Conservation (phyloP, 169 alveolate genomes). For the Plasmodium adleri region DNA sequence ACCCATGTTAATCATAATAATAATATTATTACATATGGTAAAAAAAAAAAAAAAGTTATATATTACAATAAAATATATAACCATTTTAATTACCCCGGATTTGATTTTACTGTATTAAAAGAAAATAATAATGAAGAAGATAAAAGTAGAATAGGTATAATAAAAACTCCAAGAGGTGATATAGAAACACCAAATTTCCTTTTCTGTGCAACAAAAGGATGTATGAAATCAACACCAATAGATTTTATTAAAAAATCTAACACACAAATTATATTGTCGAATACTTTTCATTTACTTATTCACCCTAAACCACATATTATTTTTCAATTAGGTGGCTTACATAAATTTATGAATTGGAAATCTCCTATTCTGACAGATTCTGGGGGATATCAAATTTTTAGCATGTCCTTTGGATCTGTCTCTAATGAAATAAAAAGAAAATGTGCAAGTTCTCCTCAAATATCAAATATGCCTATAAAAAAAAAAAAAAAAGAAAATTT, state of each 20-base stretch:
- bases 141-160: conserved; percentile 94
- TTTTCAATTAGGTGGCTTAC: conserved; percentile 94
- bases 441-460: neutral
- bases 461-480: neutral
- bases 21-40: neutral
- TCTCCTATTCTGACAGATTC: conserved; percentile 97
- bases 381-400: conserved; percentile 98
- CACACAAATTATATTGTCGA: conserved; percentile 88
- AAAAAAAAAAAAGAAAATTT: neutral
- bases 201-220: conserved; percentile 99
- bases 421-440: conserved; percentile 65
- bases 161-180: conserved; percentile 94
- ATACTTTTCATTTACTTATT: conserved; percentile 97
- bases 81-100: conserved; percentile 23
- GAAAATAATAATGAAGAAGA: conserved; percentile 68
- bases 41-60: neutral
- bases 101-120: conserved; percentile 32
- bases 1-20: neutral
- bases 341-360: conserved; percentile 95
- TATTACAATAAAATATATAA: neutral
- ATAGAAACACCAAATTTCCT: conserved; percentile 98
- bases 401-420: conserved; percentile 79
- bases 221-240: conserved; percentile 85
- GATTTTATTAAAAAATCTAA: conserved; percentile 80
- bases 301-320: conserved; percentile 96